These are phyloP conservation scores for Raffaelea deltoideospora DNA, from an alignment of 2,329 filamentous ascomycete genomes.

Conservation along the genomic window DNA sequence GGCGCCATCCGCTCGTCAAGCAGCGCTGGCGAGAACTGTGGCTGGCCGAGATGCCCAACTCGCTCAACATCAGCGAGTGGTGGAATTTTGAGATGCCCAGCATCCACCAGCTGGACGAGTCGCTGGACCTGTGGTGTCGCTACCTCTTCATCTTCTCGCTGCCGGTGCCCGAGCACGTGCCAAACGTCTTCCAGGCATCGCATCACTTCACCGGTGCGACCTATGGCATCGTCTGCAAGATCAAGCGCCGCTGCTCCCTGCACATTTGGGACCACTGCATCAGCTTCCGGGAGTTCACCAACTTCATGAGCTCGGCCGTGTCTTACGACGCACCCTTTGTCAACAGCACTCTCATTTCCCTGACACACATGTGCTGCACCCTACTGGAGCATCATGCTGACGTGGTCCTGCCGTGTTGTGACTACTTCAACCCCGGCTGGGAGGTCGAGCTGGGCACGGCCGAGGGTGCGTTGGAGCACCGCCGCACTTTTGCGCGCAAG, in stretches of 20 bases:
- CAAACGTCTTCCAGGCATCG: conserved; percentile 39
- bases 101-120: conserved; percentile 16
- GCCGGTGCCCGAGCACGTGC: conserved; percentile 37
- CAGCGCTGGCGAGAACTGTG: conserved; percentile 29
- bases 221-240: conserved; percentile 40
- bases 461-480: conserved; percentile 33
- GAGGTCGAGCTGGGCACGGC: conserved; percentile 40
- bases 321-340: conserved; percentile 9
- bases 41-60: conserved; percentile 23
- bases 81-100: conserved; percentile 18
- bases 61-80: conserved; percentile 10
- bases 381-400: conserved; percentile 31
- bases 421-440: conserved; percentile 45
- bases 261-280: conserved; percentile 46
- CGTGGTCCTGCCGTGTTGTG: conserved; percentile 32
- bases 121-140: conserved; percentile 19
- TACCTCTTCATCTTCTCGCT: conserved; percentile 42
- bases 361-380: conserved; percentile 9
- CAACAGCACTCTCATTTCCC: conserved; percentile 11
- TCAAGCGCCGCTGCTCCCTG: conserved; percentile 36
- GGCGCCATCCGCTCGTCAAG: conserved; percentile 27
- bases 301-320: conserved; percentile 14
- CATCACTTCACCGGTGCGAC: conserved; percentile 40
- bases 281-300: conserved; percentile 37
- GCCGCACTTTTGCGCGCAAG: conserved; percentile 37